These are phyloP conservation scores for Tritrichomonas foetus DNA, from an alignment of 208 protist genomes.

Conservation along the genomic window DNA sequence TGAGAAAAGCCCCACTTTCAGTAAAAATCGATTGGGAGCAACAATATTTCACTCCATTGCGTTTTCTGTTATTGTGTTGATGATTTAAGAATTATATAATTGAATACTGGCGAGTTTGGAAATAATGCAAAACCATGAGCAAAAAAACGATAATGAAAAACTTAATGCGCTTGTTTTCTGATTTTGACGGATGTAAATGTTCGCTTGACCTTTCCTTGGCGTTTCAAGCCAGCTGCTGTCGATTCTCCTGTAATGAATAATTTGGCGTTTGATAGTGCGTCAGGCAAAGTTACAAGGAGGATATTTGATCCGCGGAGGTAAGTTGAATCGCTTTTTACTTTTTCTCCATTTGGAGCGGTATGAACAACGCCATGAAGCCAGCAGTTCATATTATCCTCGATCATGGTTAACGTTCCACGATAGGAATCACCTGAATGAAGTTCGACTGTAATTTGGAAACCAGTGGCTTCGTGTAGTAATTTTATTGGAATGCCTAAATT, in stretches of 20 bases:
- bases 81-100: no score
- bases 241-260: conserved; percentile 19
- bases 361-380: background rate
- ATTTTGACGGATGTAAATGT: background rate
- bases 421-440: background rate
- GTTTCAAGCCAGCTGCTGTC: background rate
- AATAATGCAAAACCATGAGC: no score
- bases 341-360: background rate
- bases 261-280: background rate
- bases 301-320: conserved; percentile 22
- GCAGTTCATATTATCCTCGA: conserved; percentile 38
- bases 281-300: background rate
- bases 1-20: no score
- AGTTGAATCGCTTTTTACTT: background rate
- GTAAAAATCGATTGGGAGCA: no score
- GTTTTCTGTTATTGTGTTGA: no score
- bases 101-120: no score
- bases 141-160: background rate
- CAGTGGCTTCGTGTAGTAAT: background rate
- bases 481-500: conserved; percentile 1
- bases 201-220: background rate
- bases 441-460: background rate
- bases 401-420: background rate
- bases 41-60: no score
- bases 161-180: background rate